Evolutionary conservation across 2,329 filamentous ascomycete species (phyloP).

Genomic region (Fusarium sp.): DNA sequence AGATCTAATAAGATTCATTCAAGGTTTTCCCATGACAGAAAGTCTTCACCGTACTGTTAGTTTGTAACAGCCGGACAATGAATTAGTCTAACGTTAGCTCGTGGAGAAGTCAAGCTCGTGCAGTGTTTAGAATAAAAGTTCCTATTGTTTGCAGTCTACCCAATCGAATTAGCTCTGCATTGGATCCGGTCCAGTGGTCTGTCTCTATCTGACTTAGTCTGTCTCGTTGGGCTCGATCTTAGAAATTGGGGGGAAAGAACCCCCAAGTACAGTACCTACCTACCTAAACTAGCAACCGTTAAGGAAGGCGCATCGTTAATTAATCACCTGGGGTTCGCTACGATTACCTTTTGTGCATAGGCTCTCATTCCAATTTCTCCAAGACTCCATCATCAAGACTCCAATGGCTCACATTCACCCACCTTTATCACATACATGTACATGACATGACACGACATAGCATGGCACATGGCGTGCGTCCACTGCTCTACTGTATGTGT

Average conservation of each 20-base stretch:
- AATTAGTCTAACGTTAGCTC: neutral
- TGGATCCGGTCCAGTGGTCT: neutral
- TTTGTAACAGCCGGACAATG: neutral
- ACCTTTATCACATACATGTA: neutral
- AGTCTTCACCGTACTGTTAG: neutral
- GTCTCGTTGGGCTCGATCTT: constrained; percentile 18
- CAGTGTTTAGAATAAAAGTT: neutral
- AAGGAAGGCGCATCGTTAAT: constrained; percentile 34
- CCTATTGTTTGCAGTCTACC: neutral
- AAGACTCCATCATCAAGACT: neutral
- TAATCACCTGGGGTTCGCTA: constrained; percentile 29
- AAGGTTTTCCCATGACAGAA: neutral
- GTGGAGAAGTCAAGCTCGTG: neutral
- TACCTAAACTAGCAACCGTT: constrained; percentile 18
- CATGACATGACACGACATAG: neutral
- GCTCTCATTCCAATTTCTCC: neutral
- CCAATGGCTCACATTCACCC: constrained; percentile 11
- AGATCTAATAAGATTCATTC: neutral
- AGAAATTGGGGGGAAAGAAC: constrained; percentile 25
- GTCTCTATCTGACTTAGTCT: neutral
- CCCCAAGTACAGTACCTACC: neutral
- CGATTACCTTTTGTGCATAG: constrained; percentile 9
- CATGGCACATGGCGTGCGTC: constrained; percentile 2
- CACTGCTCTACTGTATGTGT: neutral
- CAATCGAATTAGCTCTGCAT: neutral